phyloP scores from a whole-genome alignment of 1,139 yeast species.

The Pneumocystis murina region DNA sequence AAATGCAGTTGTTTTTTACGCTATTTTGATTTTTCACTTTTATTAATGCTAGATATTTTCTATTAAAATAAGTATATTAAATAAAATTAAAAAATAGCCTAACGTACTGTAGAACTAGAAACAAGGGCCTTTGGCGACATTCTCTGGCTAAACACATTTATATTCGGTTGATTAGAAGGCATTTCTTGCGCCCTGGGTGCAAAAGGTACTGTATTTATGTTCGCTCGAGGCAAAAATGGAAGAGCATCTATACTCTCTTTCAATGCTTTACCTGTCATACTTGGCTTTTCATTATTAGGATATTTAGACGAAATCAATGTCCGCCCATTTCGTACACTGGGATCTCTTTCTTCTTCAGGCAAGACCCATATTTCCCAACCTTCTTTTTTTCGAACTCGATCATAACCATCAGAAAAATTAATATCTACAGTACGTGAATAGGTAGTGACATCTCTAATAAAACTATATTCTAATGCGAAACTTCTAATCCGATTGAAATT shows the following conservation, averaged over 20 bases:
- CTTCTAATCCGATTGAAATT: slow-evolving; percentile 60
- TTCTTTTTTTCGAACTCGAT: slow-evolving; percentile 11
- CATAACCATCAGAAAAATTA: slow-evolving; percentile 15
- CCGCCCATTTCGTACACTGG: background rate
- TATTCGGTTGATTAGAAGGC: background rate
- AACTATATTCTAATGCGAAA: slow-evolving; percentile 33
- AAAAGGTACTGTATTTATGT: background rate
- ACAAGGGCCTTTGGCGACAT: background rate
- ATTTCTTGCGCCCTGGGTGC: background rate
- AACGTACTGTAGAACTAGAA: background rate
- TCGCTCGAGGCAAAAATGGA: background rate
- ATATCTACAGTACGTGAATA: slow-evolving; percentile 32
- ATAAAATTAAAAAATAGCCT: background rate
- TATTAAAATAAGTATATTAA: background rate
- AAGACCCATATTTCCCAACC: slow-evolving; percentile 13
- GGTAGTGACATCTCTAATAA: slow-evolving; percentile 35
- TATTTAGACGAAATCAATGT: background rate
- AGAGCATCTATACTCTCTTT: background rate
- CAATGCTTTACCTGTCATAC: background rate
- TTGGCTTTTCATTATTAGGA: background rate
- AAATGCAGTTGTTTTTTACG: background rate
- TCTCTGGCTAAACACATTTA: background rate
- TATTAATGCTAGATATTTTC: background rate
- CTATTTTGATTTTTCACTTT: background rate
- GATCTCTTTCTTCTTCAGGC: slow-evolving; percentile 9